Evolutionary conservation across 768 basidiomycete species (phyloP).

Genomic region (Megacollybia marginata): DNA sequence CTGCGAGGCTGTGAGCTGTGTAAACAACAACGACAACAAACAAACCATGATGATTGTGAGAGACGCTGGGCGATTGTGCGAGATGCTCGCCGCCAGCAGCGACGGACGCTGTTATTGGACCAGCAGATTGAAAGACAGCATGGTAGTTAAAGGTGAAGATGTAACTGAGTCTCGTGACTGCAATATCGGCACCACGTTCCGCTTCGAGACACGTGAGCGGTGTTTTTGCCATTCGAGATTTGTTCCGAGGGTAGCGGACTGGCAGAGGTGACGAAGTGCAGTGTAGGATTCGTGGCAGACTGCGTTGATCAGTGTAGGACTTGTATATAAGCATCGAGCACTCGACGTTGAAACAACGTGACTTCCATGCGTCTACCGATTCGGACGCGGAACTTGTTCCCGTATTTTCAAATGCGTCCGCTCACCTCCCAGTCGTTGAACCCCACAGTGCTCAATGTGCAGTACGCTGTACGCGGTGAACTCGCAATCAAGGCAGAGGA

Average conservation of each 20-base stretch:
- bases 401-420: constrained; percentile 34
- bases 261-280: too few species aligned
- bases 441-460: constrained; percentile 75
- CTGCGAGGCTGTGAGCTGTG: constrained; percentile 23
- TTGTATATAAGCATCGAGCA: too few species aligned
- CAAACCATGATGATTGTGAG: constrained; percentile 34
- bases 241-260: too few species aligned
- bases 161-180: too few species aligned
- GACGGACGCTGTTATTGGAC: constrained; percentile 48
- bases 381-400: neutral
- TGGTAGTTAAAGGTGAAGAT: too few species aligned
- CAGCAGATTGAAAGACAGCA: neutral
- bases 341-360: too few species aligned
- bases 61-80: constrained; percentile 26
- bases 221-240: too few species aligned
- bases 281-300: too few species aligned
- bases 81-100: constrained; percentile 49
- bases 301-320: too few species aligned
- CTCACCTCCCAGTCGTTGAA: constrained; percentile 74
- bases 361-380: neutral
- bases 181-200: too few species aligned
- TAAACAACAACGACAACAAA: constrained; percentile 1
- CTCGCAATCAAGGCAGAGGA: constrained; percentile 91
- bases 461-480: constrained; percentile 97
- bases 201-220: too few species aligned